A percentile compares a stretch with the other conserved stretches of the same genome.
Evolutionary conservation across 2,329 filamentous ascomycete species (phyloP).

Genomic region (Xylariaceae sp.): DNA sequence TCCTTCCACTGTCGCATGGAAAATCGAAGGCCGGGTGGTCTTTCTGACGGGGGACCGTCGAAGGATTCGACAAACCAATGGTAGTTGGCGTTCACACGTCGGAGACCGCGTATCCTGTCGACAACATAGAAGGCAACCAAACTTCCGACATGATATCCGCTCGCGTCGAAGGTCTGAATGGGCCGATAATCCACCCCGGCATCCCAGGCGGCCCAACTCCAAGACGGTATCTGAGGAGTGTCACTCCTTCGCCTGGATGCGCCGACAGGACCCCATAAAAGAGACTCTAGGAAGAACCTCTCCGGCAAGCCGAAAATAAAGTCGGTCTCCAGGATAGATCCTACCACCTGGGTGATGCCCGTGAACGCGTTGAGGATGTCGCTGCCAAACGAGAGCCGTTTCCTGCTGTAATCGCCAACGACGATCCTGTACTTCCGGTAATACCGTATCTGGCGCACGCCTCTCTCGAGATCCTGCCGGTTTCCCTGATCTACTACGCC

Average conservation of each 20-base stretch:
- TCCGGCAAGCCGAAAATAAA: constrained; percentile 7
- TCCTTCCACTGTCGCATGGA: not conserved
- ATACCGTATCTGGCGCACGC: not conserved
- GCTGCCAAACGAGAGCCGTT: not conserved
- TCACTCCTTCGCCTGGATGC: not conserved
- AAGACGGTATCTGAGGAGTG: constrained; percentile 3
- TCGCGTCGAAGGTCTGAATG: not conserved
- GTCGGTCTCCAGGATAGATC: not conserved
- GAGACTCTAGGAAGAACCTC: constrained; percentile 7
- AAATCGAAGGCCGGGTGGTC: not conserved
- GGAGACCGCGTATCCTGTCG: not conserved
- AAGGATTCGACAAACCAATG: not conserved
- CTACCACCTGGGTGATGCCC: constrained; percentile 4
- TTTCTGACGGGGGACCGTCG: not conserved
- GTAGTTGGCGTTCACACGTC: not conserved
- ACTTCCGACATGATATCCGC: not conserved
- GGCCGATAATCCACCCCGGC: not conserved
- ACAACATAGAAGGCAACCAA: not conserved
- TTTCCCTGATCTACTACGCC: not conserved
- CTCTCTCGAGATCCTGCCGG: not conserved
- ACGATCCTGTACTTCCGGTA: not conserved
- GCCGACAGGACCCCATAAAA: constrained; percentile 8
- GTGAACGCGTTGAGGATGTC: constrained; percentile 2
- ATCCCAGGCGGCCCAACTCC: constrained; percentile 14
- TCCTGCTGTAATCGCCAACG: not conserved